Percentiles rank a stretch among this genome's conserved stretches.
Evolutionary conservation across 192 early-diverging fungal species (phyloP).

Genomic region (Neocallimastix lanati): DNA sequence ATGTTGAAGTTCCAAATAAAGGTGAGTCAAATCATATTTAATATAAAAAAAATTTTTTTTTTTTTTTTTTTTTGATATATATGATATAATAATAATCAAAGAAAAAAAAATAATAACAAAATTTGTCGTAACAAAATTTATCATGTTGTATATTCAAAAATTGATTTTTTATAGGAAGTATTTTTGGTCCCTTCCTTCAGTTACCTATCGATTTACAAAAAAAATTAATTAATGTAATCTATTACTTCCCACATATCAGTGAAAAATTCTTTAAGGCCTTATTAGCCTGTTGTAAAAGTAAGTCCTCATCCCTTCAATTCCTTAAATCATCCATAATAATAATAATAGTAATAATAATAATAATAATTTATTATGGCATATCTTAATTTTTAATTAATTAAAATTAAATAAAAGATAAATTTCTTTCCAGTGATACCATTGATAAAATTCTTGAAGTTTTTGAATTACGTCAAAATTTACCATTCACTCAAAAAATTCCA

Average conservation of each 20-base stretch:
- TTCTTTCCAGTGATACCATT: not conserved
- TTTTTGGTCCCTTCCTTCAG: not conserved
- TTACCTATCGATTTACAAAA: not conserved
- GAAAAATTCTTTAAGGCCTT: not conserved
- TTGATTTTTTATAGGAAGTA: not conserved
- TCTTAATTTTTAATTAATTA: no score
- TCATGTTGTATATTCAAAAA: no score
- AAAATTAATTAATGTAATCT: not conserved
- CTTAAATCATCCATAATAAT: no score
- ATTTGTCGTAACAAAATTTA: no score
- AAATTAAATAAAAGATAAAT: not conserved
- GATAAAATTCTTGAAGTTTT: not conserved
- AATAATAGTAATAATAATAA: no score
- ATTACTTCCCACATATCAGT: not conserved
- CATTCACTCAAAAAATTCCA: not conserved
- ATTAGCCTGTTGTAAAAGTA: not conserved
- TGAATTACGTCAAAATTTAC: not conserved
- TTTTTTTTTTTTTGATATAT: no score
- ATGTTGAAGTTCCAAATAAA: not conserved
- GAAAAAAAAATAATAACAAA: no score
- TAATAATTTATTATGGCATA: no score
- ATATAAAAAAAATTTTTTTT: no score
- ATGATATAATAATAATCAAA: no score
- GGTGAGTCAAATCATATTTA: not conserved
- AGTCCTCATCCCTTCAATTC: no score